These are phyloP conservation scores for Peronospora destructor DNA, from an alignment of 352 stramenopile genomes.

Conservation along the genomic window DNA sequence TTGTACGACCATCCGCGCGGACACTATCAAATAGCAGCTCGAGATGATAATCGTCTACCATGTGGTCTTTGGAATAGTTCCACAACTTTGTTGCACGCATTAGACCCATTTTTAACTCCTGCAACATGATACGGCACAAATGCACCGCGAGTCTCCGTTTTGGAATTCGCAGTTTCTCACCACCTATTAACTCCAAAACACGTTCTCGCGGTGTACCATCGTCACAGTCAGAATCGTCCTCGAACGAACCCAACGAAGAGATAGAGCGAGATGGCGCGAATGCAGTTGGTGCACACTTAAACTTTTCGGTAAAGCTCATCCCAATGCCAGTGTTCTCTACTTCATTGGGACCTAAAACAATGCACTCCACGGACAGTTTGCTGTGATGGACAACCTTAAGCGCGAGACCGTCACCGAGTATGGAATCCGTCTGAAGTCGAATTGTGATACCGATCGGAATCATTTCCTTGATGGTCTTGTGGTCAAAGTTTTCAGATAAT, in stretches of 20 bases:
- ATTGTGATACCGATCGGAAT: conserved; percentile 83
- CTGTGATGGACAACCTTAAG: conserved; percentile 80
- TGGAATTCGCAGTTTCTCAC: conserved; percentile 79
- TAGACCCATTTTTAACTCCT: conserved; percentile 65
- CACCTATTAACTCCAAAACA: conserved; percentile 72
- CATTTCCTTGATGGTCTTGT: conserved; percentile 88
- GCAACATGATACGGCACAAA: conserved; percentile 55
- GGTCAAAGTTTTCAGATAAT: conserved; percentile 84
- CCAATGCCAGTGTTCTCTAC: conserved; percentile 10
- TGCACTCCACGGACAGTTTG: conserved; percentile 78
- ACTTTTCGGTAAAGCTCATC: conserved; percentile 4
- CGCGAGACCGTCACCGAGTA: conserved; percentile 64
- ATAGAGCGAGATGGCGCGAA: conserved; percentile 32
- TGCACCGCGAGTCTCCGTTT: conserved; percentile 66
- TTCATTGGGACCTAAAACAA: conserved; percentile 57
- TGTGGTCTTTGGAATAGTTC: conserved; percentile 71
- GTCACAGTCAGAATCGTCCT: conserved; percentile 27
- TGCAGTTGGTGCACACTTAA: conserved; percentile 6
- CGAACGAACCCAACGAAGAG: conserved; percentile 39
- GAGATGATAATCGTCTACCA: conserved; percentile 82
- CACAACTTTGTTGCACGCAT: conserved; percentile 77
- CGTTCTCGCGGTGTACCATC: conserved; percentile 35
- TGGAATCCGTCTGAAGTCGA: conserved; percentile 64
- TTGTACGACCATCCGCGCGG: conserved; percentile 60
- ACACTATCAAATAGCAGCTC: conserved; percentile 71